A percentile compares a stretch with the other conserved stretches of the same genome.
These are phyloP conservation scores for Kokia cookei DNA, from an alignment of 441 rosid genomes.

Conservation along the genomic window DNA sequence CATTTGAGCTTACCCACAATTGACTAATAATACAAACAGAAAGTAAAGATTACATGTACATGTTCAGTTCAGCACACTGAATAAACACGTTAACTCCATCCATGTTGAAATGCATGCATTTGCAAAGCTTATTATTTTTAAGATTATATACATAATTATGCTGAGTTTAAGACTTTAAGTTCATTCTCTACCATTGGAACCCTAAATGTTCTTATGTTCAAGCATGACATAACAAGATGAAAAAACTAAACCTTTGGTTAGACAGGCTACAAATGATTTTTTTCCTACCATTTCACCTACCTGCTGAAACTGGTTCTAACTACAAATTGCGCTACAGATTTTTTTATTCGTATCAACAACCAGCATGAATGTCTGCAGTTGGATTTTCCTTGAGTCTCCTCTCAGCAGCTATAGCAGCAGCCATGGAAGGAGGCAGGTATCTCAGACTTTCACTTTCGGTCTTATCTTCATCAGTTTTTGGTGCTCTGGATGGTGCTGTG, in stretches of 20 bases:
- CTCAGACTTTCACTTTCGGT: conserved; percentile 39
- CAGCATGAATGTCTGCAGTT: conserved; percentile 13
- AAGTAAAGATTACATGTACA: not conserved
- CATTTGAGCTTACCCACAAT: not conserved
- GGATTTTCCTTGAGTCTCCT: conserved; percentile 52
- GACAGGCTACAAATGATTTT: not conserved
- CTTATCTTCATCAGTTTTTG: conserved; percentile 28
- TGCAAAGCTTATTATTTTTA: not conserved
- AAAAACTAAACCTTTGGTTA: not conserved
- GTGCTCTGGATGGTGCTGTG: conserved; percentile 6
- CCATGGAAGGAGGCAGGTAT: conserved; percentile 69
- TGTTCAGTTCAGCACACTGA: not conserved
- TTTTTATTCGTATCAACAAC: not conserved
- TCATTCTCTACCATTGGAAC: not conserved
- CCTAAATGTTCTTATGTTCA: not conserved
- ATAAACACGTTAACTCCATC: not conserved
- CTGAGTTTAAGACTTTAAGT: not conserved
- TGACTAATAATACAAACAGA: not conserved
- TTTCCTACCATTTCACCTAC: not conserved
- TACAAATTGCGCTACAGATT: not conserved
- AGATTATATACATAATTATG: not conserved
- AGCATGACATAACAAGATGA: not conserved
- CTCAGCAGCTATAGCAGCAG: conserved; percentile 91
- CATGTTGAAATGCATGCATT: not conserved
- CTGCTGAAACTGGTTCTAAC: not conserved